Percentiles rank a stretch among this genome's conserved stretches.
phyloP scores from a whole-genome alignment of 140 eudicot species.

The Bidens hawaiensis region DNA sequence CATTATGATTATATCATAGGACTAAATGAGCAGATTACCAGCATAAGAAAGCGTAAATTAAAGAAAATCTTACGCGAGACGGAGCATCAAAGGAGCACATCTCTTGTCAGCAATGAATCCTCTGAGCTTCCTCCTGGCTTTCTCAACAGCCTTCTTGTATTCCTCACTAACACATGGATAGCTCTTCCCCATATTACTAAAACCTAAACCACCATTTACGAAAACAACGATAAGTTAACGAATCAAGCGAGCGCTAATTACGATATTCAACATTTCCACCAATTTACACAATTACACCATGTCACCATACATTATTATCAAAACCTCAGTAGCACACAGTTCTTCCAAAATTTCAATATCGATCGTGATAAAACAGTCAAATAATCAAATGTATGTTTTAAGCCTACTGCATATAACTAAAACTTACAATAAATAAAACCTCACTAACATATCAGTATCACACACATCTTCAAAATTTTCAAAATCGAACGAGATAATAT shows the following conservation, averaged over 20 bases:
- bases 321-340: not conserved
- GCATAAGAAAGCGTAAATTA: not conserved
- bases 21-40: not conserved
- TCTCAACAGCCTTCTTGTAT: slow-evolving; percentile 58
- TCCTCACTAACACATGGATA: slow-evolving; percentile 70
- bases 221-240: not conserved
- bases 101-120: slow-evolving; percentile 65
- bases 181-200: slow-evolving; percentile 45
- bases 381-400: too few species aligned
- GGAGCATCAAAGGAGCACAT: slow-evolving; percentile 78
- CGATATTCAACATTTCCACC: not conserved
- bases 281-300: not conserved
- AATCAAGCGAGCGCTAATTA: not conserved
- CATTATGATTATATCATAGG: not conserved
- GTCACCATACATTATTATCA: not conserved
- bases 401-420: not conserved
- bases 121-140: slow-evolving; percentile 71
- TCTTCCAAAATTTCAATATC: not conserved
- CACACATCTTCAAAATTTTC: not conserved
- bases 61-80: slow-evolving; percentile 56
- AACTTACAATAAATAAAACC: slow-evolving; percentile 1
- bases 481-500: not conserved
- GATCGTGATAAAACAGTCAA: not conserved
- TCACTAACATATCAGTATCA: not conserved
- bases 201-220: not conserved